Base-by-base conservation (phyloP, 371 early-diverging fungal species). In the Saksenaea oblongispora region DNA sequence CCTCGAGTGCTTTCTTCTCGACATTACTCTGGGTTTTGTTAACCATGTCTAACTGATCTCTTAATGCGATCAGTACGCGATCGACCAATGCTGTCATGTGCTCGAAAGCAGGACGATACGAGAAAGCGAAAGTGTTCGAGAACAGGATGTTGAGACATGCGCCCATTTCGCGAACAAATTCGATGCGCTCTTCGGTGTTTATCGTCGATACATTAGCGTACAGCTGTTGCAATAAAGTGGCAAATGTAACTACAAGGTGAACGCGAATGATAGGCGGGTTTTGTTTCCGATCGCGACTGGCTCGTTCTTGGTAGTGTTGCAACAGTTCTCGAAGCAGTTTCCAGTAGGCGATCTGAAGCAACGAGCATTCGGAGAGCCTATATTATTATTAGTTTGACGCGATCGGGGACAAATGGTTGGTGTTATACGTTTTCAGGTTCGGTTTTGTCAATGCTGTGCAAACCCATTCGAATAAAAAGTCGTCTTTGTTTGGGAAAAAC, bases 401-500 rank as follows among this genome's bases (percentile, higher is more conserved):
- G 31, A 28, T 54, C 22, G 26, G 9, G 7, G 1, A 18, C 36
- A 22, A 13, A 10, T 11, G 18, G 15, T 31, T n/a, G n/a, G 18
- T 15, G 10, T 17, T 61, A 69, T 74, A 81, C 81, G 74, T 73
- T 66, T 81, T 81, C 47, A 69, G 54, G 51, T 75, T 77, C 1
- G 78, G 68, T 60, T 73, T 78, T 17, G 68, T 64, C 34, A 82
- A 69, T 8, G 73, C 70, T 34, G 67, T 62, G 64, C 75, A 72
- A 56, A 82, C 63, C 82, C 82, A 82, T 27, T 76, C 75, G 24
- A 82, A 65, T 11, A 82, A 65, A 58, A 82, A 82, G 56, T 78
- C 77, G 56, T 76, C 77, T 34, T 82, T 82, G 62, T 75, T 76
- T 26, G 82, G 82, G 22, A 82, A 82, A 51, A 78, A 79, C 5